Conservation (phyloP, 129 eudicot genomes). For the Lactuca saligna region DNA sequence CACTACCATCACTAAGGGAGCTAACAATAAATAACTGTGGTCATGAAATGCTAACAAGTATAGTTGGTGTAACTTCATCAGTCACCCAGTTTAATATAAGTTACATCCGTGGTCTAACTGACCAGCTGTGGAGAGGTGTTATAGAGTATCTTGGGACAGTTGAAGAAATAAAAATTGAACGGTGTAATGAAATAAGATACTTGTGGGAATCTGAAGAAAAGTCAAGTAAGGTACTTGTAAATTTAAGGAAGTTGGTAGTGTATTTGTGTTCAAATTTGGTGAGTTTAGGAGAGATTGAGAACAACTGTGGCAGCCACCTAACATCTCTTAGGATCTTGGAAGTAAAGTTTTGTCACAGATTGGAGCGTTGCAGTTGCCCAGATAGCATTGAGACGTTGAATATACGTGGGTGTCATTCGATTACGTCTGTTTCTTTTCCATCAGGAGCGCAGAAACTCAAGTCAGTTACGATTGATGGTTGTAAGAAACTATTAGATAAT, state of each 20-base stretch:
- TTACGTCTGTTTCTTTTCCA: too few relatives aligned
- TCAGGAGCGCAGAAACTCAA: too few relatives aligned
- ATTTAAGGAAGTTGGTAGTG: constrained; percentile 11
- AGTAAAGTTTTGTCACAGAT: background rate
- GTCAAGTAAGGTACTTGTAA: constrained; percentile 10
- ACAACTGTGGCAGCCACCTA: background rate
- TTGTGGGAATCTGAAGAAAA: constrained; percentile 15
- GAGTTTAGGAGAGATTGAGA: constrained; percentile 21
- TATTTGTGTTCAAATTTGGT: background rate
- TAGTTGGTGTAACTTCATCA: constrained; percentile 9
- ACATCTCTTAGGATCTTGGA: constrained; percentile 8
- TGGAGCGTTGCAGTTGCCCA: constrained; percentile 5
- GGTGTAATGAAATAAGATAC: constrained; percentile 19
- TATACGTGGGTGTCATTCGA: too few relatives aligned
- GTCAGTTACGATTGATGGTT: too few relatives aligned
- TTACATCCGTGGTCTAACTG: background rate
- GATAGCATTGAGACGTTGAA: too few relatives aligned
- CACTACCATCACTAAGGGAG: constrained; percentile 6
- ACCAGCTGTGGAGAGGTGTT: constrained; percentile 15
- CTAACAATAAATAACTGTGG: background rate
- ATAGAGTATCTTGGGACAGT: background rate
- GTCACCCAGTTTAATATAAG: background rate
- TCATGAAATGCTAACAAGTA: constrained; percentile 6
- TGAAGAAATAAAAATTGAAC: background rate
- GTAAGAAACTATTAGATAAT: too few relatives aligned